Percentiles rank a stretch among this genome's conserved stretches.
Conservation (phyloP, 495 filamentous ascomycete genomes). For the Penicillium simplicissimum region DNA sequence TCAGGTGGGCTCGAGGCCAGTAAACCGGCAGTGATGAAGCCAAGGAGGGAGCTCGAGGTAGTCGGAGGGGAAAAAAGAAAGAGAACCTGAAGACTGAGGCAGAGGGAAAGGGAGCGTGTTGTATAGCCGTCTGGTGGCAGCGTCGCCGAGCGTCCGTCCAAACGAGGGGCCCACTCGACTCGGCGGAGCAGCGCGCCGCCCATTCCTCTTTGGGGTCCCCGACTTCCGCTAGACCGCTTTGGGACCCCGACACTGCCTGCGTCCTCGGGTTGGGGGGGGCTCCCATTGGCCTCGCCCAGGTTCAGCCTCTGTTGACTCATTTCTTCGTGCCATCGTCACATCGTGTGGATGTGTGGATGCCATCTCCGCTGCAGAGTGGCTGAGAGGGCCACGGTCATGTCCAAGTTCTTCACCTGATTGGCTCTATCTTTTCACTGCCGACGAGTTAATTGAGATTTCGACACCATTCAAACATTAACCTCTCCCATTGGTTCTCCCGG, state of each 20-base stretch:
- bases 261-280: background rate
- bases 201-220: conserved; percentile 32
- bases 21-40: conserved; percentile 1
- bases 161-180: conserved; percentile 1
- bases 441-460: background rate
- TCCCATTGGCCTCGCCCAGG: background rate
- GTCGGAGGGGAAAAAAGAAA: conserved; percentile 13
- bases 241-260: conserved; percentile 35
- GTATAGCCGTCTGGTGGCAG: conserved; percentile 8
- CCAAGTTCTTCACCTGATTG: background rate
- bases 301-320: conserved; percentile 10
- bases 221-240: conserved; percentile 35
- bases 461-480: background rate
- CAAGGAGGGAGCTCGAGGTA: conserved; percentile 3
- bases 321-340: background rate
- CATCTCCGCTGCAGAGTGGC: conserved; percentile 2
- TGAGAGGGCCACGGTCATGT: background rate
- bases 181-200: conserved; percentile 10
- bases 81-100: conserved; percentile 24
- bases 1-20: conserved; percentile 7
- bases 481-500: background rate
- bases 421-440: background rate
- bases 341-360: background rate
- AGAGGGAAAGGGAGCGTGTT: conserved; percentile 5
- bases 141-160: background rate